phyloP scores from a whole-genome alignment of 768 basidiomycete species.

The Kwoniella dejecticola region DNA sequence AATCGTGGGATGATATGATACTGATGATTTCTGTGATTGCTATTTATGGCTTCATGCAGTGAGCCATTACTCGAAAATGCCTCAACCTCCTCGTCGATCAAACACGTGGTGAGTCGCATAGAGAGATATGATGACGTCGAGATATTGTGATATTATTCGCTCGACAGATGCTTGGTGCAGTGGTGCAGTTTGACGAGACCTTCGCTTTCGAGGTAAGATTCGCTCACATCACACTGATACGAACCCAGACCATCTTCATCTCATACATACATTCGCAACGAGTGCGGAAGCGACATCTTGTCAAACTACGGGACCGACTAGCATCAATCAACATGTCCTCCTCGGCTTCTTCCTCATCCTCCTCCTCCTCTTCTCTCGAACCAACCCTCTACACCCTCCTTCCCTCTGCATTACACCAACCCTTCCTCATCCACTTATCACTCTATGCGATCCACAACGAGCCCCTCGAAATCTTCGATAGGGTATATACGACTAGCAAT shows the following conservation, averaged over 20 bases:
- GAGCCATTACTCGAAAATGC: not conserved
- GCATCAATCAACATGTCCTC: too few relatives aligned
- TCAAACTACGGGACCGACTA: too few relatives aligned
- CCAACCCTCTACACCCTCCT: slow-evolving; percentile 42
- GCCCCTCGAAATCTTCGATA: slow-evolving; percentile 21
- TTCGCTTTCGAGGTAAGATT: too few relatives aligned
- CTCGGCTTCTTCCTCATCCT: slow-evolving; percentile 1
- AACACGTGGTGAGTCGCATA: not conserved
- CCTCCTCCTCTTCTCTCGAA: slow-evolving; percentile 20
- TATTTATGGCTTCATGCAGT: not conserved
- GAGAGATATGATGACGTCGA: not conserved
- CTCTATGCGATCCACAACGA: slow-evolving; percentile 33
- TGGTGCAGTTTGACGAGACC: too few relatives aligned
- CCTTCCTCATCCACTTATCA: slow-evolving; percentile 32
- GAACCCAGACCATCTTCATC: too few relatives aligned
- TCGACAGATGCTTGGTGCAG: too few relatives aligned
- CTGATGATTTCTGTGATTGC: too few relatives aligned
- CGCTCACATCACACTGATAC: too few relatives aligned
- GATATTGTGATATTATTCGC: too few relatives aligned
- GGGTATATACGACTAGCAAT: slow-evolving; percentile 26
- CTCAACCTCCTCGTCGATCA: not conserved
- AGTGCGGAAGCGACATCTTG: too few relatives aligned
- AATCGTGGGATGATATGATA: not conserved
- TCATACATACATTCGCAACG: too few relatives aligned
- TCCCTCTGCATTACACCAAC: slow-evolving; percentile 19